Evolutionary conservation across 192 early-diverging fungal species (phyloP).

Genomic region (Coemansia guatemalensis): DNA sequence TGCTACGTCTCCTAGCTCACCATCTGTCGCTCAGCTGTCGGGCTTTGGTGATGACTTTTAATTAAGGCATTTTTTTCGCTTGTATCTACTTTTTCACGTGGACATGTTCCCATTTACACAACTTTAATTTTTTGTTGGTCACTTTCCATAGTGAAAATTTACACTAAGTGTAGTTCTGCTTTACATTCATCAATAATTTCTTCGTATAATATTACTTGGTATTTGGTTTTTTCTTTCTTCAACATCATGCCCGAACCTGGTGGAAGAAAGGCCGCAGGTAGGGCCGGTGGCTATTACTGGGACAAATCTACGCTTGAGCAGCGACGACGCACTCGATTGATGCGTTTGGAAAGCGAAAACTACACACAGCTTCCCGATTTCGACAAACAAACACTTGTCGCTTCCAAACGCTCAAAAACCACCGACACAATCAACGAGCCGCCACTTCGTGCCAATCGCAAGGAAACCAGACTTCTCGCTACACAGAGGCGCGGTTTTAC

Average conservation of each 20-base stretch:
- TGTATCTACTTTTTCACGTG: slow-evolving; percentile 5
- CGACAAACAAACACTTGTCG: slow-evolving; percentile 21
- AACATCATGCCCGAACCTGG: neutral
- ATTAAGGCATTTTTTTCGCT: neutral
- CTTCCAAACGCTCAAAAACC: slow-evolving; percentile 3
- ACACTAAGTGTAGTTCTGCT: too few relatives aligned
- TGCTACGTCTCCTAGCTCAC: neutral
- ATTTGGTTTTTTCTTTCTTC: neutral
- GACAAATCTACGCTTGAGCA: slow-evolving; percentile 42
- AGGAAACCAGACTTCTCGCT: slow-evolving; percentile 24
- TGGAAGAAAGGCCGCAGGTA: neutral
- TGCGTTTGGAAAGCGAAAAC: slow-evolving; percentile 44
- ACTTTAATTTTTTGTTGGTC: too few relatives aligned
- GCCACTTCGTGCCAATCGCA: slow-evolving; percentile 21
- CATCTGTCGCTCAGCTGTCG: slow-evolving; percentile 3
- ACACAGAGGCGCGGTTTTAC: slow-evolving; percentile 23
- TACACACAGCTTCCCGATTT: slow-evolving; percentile 39
- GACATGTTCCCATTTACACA: neutral
- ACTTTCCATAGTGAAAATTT: too few relatives aligned
- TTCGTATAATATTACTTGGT: too few relatives aligned
- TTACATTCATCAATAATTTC: too few relatives aligned
- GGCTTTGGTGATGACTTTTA: slow-evolving; percentile 21
- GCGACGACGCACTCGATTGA: slow-evolving; percentile 33
- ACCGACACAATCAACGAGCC: neutral
- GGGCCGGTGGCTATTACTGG: slow-evolving; percentile 24